Evolutionary conservation across 805 yeast species (phyloP).

Genomic region (Torulaspora quercuum): DNA sequence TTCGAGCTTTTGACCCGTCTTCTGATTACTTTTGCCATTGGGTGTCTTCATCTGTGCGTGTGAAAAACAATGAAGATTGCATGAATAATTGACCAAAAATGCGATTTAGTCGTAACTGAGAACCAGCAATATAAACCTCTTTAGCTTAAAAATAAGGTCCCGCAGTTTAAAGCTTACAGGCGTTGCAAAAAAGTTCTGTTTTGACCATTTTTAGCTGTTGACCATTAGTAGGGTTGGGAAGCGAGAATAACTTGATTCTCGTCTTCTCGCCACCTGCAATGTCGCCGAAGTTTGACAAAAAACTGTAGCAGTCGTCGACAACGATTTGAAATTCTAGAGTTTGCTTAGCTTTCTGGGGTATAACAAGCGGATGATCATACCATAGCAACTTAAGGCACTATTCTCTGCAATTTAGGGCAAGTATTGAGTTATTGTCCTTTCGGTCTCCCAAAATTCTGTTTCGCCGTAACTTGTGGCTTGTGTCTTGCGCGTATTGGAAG

Average conservation of each 20-base stretch:
- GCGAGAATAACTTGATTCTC: constrained; percentile 9
- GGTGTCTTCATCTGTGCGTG: constrained; percentile 13
- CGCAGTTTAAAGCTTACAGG: constrained; percentile 10
- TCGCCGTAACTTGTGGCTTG: no score
- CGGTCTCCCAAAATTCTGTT: no score
- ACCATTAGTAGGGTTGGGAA: constrained; percentile 6
- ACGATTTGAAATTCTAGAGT: no score
- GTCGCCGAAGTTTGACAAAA: constrained; percentile 6
- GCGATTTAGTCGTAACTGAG: neutral
- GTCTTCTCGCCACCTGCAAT: constrained; percentile 16
- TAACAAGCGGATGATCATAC: no score
- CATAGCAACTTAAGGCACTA: no score
- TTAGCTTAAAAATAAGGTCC: constrained; percentile 9
- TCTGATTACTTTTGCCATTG: constrained; percentile 13
- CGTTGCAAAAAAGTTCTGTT: constrained; percentile 13
- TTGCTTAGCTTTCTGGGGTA: no score
- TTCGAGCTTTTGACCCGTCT: constrained; percentile 8
- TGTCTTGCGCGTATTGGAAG: no score
- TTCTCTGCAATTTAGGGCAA: no score
- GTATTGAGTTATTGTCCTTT: no score
- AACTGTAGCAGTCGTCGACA: constrained; percentile 2
- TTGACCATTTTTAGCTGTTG: constrained; percentile 10
- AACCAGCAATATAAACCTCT: constrained; percentile 11
- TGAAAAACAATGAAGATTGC: constrained; percentile 13
- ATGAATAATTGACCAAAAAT: constrained; percentile 12